phyloP scores from a whole-genome alignment of 768 basidiomycete genomes.

The Rhizopogon vulgaris region DNA sequence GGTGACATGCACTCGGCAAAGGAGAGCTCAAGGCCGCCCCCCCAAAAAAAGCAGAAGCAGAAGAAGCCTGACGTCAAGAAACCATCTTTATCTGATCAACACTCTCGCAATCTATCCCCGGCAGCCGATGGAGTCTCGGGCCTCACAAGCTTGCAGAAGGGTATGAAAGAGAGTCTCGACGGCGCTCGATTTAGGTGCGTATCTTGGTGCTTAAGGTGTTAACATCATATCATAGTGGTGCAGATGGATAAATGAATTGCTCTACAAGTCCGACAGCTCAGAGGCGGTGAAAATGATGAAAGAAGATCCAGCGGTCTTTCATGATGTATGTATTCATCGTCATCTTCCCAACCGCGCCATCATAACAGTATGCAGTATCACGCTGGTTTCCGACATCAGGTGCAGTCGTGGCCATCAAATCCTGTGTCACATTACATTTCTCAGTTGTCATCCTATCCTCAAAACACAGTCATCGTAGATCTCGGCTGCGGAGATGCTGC shows the following conservation, averaged over 20 bases:
- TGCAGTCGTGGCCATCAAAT: slow-evolving; percentile 89
- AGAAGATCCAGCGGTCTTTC: slow-evolving; percentile 72
- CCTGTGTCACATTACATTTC: slow-evolving; percentile 82
- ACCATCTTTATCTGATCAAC: slow-evolving; percentile 18
- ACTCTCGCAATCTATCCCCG: slow-evolving; percentile 11
- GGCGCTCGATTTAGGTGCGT: slow-evolving; percentile 83
- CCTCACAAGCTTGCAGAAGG: slow-evolving; percentile 69
- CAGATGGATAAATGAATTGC: slow-evolving; percentile 86
- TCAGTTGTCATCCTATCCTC: slow-evolving; percentile 55
- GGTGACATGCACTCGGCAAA: neutral
- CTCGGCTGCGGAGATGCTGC: slow-evolving; percentile 94
- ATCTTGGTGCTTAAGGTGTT: neutral
- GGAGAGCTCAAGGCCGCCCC: neutral
- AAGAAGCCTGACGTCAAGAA: slow-evolving; percentile 8
- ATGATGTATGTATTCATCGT: slow-evolving; percentile 53
- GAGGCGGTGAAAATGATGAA: slow-evolving; percentile 79
- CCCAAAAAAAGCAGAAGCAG: slow-evolving; percentile 14
- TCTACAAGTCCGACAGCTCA: slow-evolving; percentile 82
- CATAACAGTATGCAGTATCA: slow-evolving; percentile 66
- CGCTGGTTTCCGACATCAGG: slow-evolving; percentile 84
- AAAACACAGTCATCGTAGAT: slow-evolving; percentile 77
- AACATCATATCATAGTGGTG: neutral
- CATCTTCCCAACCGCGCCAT: slow-evolving; percentile 8
- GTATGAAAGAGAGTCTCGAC: slow-evolving; percentile 73
- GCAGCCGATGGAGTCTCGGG: slow-evolving; percentile 12